Evolutionary conservation across 768 basidiomycete genomes (phyloP), one percentile per base, ranked within the genome.

Genomic region (Suillus discolor): DNA sequence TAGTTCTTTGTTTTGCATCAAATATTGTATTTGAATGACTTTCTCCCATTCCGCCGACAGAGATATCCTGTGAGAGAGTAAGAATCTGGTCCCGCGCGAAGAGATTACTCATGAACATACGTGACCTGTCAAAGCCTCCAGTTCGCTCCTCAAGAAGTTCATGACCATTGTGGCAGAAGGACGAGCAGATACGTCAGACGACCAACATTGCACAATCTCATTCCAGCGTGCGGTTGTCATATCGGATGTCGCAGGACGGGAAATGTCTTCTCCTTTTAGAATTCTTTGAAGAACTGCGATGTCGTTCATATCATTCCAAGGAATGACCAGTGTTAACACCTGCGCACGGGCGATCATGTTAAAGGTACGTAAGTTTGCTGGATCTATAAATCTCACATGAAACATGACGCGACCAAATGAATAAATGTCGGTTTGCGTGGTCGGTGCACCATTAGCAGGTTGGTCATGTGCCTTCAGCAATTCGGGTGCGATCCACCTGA

Each of bases 401-500:
- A 60, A 42, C 23, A 70, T 69, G n/a, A 77, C 66, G 61, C 71
- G 71, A 2, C 71, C 77, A 62, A 76, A 73, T 5, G 77, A 77
- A 65, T 77, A 84, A 9, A 83, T 77, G 71, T 84, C 83, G 57
- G 70, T 80, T 31, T 69, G 71, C 25, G 3, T 39, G 1, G 49
- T 41, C 1, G 47, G 34, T 44, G 18, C 20, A 13, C 73, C 71
- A 31, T 75, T 72, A 13, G 72, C 70, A 45, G 44, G 20, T n/a
- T 20, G 16, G 2, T 18, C 20, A 44, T 44, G 1, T 20, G 20
- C 20, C 11, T 71, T 65, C 65, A 79, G 82, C 4, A 83, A 70
- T 18, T 76, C 67, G 0, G 79, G 69, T 44, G 82, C 82, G 9
- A 79, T 78, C 81, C 82, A 83, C 0, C 82, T 76, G 34, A 82